Evolutionary conservation across 345 rosid genomes (phyloP), one percentile per base, ranked within the genome.

Genomic region (Bruguiera sexangula): DNA sequence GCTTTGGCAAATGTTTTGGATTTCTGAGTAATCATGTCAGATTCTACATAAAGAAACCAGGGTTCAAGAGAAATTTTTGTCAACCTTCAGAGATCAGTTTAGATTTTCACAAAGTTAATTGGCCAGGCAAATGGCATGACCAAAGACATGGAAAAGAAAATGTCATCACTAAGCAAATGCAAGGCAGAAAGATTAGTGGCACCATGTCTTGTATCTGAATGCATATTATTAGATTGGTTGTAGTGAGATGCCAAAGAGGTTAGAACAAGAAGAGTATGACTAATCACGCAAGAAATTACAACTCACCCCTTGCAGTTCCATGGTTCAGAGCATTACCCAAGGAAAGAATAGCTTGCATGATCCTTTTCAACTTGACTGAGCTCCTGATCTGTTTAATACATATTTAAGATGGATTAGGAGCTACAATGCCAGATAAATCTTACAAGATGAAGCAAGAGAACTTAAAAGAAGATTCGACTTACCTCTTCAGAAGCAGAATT

Each of bases 281-380:
- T 9, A 69, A 65, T 22, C 50, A 43, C 50, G 3, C 50, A 43
- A 13, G 51, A 59, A 50, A 18, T 65, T 51, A 65, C 69, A 52
- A 73, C 89, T 82, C 79, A 91, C 97, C 97, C 84, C 97, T 86
- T 58, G 96, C 93, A 75, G 96, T 89, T 73, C 97, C 97, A 22
- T 85, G 91, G 85, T 91, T 91, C 85, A 91, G 82, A 55, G 96
- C 93, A 80, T 89, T 91, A 55, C 97, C 97, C 82, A 91, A 72
- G 65, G 90, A 89, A 68, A 91, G 97, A 81, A 91, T 86, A 60
- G 90, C 81, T 76, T 89, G 97, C 96, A 91, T 86, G 69, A 91
- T 82, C 83, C 89, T 84, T 85, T 79, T 91, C 82, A 91, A 78
- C 80, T 87, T 91, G 65, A 48, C 74, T 1, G 96, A 91, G 66